phyloP scores from a whole-genome alignment of 352 stramenopile species.

The Globisporangium spinosum region DNA sequence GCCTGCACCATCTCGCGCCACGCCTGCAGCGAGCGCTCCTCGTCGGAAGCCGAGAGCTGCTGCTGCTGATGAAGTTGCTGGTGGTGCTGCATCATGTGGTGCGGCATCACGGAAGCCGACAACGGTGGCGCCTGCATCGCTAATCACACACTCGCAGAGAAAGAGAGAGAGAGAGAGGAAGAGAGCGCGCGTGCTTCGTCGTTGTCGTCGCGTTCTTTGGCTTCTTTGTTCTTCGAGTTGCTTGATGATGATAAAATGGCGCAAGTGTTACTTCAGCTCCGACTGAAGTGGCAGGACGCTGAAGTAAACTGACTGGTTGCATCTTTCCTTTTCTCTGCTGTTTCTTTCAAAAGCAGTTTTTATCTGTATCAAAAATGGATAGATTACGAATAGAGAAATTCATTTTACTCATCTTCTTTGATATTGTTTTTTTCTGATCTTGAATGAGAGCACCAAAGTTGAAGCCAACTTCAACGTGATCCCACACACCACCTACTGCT shows the following conservation, averaged over 20 bases:
- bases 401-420: too few relatives aligned
- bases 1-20: slow-evolving; percentile 77
- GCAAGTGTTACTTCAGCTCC: not conserved
- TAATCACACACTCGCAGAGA: not conserved
- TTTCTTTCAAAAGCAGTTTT: too few relatives aligned
- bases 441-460: too few relatives aligned
- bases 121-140: slow-evolving; percentile 4
- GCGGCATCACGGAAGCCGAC: slow-evolving; percentile 5
- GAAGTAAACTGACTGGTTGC: too few relatives aligned
- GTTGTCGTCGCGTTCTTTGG: not conserved
- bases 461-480: too few relatives aligned
- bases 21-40: slow-evolving; percentile 48
- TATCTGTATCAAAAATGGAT: too few relatives aligned
- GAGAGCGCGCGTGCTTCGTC: not conserved
- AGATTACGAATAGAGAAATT: too few relatives aligned
- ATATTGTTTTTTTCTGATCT: too few relatives aligned
- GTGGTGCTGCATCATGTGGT: slow-evolving; percentile 7
- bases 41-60: slow-evolving; percentile 26
- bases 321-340: too few relatives aligned
- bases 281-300: not conserved
- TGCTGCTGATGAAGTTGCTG: slow-evolving; percentile 10
- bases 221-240: not conserved
- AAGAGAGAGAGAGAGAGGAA: not conserved
- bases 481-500: too few relatives aligned
- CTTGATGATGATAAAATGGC: not conserved